Conservation (phyloP, 2,329 filamentous ascomycete species). For the Aotearoamyces nothofagi region DNA sequence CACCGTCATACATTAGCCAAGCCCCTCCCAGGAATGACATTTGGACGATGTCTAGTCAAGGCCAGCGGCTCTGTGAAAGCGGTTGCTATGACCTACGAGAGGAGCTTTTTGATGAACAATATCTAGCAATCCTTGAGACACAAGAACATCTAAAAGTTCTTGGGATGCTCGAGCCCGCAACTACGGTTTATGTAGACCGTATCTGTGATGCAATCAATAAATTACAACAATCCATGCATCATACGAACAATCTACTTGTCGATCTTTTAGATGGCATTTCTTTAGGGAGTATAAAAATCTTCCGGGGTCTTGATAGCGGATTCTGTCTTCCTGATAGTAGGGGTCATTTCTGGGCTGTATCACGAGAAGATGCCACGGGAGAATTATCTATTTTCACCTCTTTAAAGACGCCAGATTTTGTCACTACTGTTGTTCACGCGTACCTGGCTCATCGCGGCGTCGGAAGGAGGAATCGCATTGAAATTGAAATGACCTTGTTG, state of each 20-base stretch:
- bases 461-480: conserved; percentile 16
- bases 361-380: conserved; percentile 6
- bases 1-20: conserved; percentile 12
- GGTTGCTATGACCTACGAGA: conserved; percentile 20
- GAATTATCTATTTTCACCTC: conserved; percentile 20
- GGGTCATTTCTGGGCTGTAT: conserved; percentile 20
- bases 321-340: conserved; percentile 20
- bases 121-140: conserved; percentile 17
- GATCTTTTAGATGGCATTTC: conserved; percentile 16
- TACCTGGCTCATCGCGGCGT: conserved; percentile 22
- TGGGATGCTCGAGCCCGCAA: conserved; percentile 18
- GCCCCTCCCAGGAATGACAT: conserved; percentile 17
- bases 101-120: conserved; percentile 16
- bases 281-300: conserved; percentile 15
- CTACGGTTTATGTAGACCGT: conserved; percentile 15
- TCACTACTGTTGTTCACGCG: conserved; percentile 18
- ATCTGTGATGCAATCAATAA: conserved; percentile 12
- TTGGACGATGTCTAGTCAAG: conserved; percentile 18
- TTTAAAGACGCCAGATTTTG: conserved; percentile 17
- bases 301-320: conserved; percentile 21
- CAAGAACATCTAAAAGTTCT: conserved; percentile 20
- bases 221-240: conserved; percentile 4
- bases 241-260: conserved; percentile 8
- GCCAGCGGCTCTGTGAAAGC: conserved; percentile 12
- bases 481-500: conserved; percentile 16